A percentile compares a stretch with the other conserved stretches of the same genome.
These are phyloP conservation scores for Colletotrichum destructivum DNA, from an alignment of 2,329 filamentous ascomycete species.

Conservation along the genomic window DNA sequence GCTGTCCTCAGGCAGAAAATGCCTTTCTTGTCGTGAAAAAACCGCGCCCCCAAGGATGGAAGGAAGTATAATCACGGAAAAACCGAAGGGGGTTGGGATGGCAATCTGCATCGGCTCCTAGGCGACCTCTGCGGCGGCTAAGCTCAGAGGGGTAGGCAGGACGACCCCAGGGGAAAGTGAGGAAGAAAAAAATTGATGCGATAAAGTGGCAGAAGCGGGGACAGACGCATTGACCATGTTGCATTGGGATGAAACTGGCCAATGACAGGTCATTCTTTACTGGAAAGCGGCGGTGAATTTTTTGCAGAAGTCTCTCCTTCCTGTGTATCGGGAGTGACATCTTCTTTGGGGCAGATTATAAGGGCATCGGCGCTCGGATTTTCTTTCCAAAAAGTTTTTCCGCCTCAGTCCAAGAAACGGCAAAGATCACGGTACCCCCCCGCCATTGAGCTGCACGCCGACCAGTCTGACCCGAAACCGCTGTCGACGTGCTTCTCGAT, in stretches of 20 bases:
- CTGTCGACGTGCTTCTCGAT: constrained; percentile 38
- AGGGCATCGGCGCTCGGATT: constrained; percentile 53
- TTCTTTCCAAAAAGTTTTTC: constrained; percentile 61
- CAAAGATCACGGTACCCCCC: constrained; percentile 20
- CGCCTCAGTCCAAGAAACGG: constrained; percentile 47
- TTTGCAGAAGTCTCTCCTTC: constrained; percentile 52
- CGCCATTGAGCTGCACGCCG: constrained; percentile 35
- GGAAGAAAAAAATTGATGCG: constrained; percentile 30
- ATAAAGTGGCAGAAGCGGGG: constrained; percentile 32
- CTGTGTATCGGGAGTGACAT: constrained; percentile 58
- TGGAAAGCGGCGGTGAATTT: constrained; percentile 44
- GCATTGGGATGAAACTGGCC: background rate
- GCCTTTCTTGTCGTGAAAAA: background rate
- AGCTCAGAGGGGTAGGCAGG: constrained; percentile 24
- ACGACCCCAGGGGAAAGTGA: too few relatives aligned
- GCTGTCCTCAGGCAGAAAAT: constrained; percentile 12
- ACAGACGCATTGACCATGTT: constrained; percentile 15
- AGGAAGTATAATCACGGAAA: constrained; percentile 13
- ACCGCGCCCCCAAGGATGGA: background rate
- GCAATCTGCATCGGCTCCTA: background rate
- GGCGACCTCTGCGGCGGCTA: constrained; percentile 3
- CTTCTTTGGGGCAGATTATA: constrained; percentile 58
- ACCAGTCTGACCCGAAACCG: constrained; percentile 22
- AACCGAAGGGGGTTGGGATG: constrained; percentile 40
- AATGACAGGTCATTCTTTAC: constrained; percentile 10